Conservation (phyloP, 139 green algal genomes). For the Chlorella sp. region DNA sequence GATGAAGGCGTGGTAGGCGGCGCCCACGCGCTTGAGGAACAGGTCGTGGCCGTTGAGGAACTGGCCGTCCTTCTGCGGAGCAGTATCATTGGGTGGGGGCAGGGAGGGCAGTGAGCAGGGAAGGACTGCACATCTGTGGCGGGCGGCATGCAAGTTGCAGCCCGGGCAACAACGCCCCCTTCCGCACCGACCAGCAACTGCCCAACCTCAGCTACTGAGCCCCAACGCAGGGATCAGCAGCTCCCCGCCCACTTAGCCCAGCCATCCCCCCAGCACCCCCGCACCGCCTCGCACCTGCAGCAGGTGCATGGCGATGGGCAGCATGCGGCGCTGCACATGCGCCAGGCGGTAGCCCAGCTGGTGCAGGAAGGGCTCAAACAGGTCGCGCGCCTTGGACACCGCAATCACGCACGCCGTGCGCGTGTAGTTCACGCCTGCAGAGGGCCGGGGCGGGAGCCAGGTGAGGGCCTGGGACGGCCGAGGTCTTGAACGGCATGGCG, state of each 20-base stretch:
- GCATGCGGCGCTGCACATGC: conserved; percentile 88
- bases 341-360: conserved; percentile 91
- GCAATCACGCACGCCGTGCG: conserved; percentile 95
- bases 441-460: too few relatives aligned
- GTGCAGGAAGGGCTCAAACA: conserved; percentile 93
- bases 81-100: not conserved
- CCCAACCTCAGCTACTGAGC: too few relatives aligned
- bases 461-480: too few relatives aligned
- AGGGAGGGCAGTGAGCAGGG: too few relatives aligned
- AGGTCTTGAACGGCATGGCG: too few relatives aligned
- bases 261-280: not conserved
- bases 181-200: too few relatives aligned
- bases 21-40: conserved; percentile 85
- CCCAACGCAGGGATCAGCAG: too few relatives aligned
- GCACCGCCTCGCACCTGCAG: conserved; percentile 55
- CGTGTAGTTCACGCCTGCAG: conserved; percentile 86
- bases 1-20: conserved; percentile 86
- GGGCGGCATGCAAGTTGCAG: too few relatives aligned
- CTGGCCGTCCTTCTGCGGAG: conserved; percentile 56
- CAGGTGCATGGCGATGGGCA: conserved; percentile 91
- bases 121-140: too few relatives aligned
- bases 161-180: too few relatives aligned
- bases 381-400: conserved; percentile 81
- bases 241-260: not conserved
- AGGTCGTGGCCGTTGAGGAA: conserved; percentile 86